A percentile compares a stretch with the other conserved stretches of the same genome.
Evolutionary conservation across 2,329 filamentous ascomycete species (phyloP).

Genomic region (Pyrenochaeta sp.): DNA sequence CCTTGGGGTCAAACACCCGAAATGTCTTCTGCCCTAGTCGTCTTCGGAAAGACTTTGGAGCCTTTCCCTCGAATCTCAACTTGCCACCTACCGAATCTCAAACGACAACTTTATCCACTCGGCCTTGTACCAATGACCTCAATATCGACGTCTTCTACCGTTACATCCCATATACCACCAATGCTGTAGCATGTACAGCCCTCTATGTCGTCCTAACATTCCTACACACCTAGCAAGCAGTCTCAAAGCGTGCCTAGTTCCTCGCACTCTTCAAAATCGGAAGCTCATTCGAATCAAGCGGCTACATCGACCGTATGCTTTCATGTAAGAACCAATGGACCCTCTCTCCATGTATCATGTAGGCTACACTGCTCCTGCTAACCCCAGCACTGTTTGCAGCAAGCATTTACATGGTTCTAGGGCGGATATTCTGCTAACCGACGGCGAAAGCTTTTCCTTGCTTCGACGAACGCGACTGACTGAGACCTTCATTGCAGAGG

Average conservation of each 20-base stretch:
- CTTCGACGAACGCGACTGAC: constrained; percentile 54
- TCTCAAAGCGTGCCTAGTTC: constrained; percentile 57
- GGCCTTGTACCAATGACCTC: too few species aligned
- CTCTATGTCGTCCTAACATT: constrained; percentile 55
- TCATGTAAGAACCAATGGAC: constrained; percentile 42
- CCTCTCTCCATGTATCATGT: constrained; percentile 51
- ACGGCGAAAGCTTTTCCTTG: constrained; percentile 47
- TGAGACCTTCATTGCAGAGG: constrained; percentile 55
- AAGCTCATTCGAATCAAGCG: constrained; percentile 59
- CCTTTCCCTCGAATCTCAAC: too few species aligned
- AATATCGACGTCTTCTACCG: too few species aligned
- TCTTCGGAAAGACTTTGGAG: too few species aligned
- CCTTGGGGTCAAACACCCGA: too few species aligned
- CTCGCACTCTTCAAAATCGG: constrained; percentile 62
- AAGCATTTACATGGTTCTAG: constrained; percentile 57
- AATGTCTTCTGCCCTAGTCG: too few species aligned
- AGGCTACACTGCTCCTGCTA: constrained; percentile 53
- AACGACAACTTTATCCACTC: too few species aligned
- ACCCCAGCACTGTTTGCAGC: constrained; percentile 57
- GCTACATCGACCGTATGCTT: constrained; percentile 58
- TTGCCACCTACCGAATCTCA: too few species aligned
- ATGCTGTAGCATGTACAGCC: too few species aligned
- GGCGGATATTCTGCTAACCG: constrained; percentile 51
- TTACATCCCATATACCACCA: too few species aligned
- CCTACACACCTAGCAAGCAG: constrained; percentile 53